These are phyloP conservation scores for baker's yeast (Saccharomyces cerevisiae) DNA, from an alignment of 805 yeast species.

Conservation along the genomic window DNA sequence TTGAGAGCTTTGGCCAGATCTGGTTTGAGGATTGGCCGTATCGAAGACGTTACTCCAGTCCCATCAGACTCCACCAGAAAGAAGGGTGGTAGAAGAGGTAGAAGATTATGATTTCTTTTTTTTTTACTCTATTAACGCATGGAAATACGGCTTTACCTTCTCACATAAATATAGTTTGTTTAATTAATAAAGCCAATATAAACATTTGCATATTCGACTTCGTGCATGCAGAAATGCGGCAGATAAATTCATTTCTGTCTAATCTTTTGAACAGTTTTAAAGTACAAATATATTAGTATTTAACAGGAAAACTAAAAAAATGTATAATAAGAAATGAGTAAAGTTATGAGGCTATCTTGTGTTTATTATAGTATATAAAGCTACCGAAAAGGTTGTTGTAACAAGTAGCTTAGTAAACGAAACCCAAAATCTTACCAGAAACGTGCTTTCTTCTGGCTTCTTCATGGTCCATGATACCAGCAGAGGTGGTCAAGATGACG, in stretches of 20 bases:
- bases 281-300: not conserved
- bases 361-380: not conserved
- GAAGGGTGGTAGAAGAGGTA: constrained; percentile 99
- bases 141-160: not conserved
- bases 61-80: constrained; percentile 99
- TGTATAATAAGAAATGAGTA: not conserved
- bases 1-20: constrained; percentile 99
- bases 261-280: not conserved
- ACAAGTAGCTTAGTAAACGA: constrained; percentile 63
- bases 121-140: not conserved
- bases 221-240: not conserved
- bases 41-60: constrained; percentile 99
- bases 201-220: not conserved
- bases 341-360: not conserved
- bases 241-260: not conserved
- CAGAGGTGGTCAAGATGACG: constrained; percentile 96
- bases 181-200: not conserved
- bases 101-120: constrained; percentile 71
- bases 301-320: not conserved
- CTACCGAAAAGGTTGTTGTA: not conserved
- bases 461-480: constrained; percentile 99
- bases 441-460: constrained; percentile 99
- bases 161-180: not conserved
- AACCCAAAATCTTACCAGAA: constrained; percentile 97
- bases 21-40: constrained; percentile 99